A percentile compares a stretch with the other conserved stretches of the same genome.
Evolutionary conservation across 192 early-diverging fungal species (phyloP).

Genomic region (Coemansia sp.): DNA sequence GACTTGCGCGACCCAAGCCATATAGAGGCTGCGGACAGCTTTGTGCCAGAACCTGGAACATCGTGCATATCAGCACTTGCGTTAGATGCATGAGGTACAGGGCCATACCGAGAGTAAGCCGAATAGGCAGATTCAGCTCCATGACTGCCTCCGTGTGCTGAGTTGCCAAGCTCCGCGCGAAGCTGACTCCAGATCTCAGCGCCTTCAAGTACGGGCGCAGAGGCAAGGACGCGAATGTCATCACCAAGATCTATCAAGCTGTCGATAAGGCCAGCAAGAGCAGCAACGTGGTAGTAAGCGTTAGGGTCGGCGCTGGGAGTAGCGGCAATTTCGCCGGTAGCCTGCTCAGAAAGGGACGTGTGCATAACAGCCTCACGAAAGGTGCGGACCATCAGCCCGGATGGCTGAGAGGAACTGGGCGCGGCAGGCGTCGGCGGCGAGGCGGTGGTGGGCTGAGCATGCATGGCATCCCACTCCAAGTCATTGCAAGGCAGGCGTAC

Average conservation of each 20-base stretch:
- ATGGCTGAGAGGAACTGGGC: slow-evolving; percentile 10
- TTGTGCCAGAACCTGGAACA: not conserved
- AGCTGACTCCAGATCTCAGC: slow-evolving; percentile 40
- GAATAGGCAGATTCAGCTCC: not conserved
- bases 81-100: slow-evolving; percentile 1
- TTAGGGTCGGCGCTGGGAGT: slow-evolving; percentile 36
- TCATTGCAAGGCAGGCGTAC: slow-evolving; percentile 51
- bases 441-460: slow-evolving; percentile 22
- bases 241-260: slow-evolving; percentile 44
- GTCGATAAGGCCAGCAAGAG: slow-evolving; percentile 43
- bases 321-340: slow-evolving; percentile 29
- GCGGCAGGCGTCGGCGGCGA: slow-evolving; percentile 21
- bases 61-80: not conserved
- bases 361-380: slow-evolving; percentile 53
- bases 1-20: slow-evolving; percentile 39
- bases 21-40: slow-evolving; percentile 17
- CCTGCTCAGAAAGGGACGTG: slow-evolving; percentile 41
- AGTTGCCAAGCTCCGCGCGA: slow-evolving; percentile 20
- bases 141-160: not conserved
- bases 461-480: slow-evolving; percentile 48
- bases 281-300: slow-evolving; percentile 31
- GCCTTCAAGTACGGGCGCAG: slow-evolving; percentile 39
- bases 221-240: slow-evolving; percentile 38
- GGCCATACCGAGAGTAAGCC: slow-evolving; percentile 14
- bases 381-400: slow-evolving; percentile 48